Evolutionary conservation across 192 early-diverging fungal genomes (phyloP).

Genomic region (Podila minutissima): DNA sequence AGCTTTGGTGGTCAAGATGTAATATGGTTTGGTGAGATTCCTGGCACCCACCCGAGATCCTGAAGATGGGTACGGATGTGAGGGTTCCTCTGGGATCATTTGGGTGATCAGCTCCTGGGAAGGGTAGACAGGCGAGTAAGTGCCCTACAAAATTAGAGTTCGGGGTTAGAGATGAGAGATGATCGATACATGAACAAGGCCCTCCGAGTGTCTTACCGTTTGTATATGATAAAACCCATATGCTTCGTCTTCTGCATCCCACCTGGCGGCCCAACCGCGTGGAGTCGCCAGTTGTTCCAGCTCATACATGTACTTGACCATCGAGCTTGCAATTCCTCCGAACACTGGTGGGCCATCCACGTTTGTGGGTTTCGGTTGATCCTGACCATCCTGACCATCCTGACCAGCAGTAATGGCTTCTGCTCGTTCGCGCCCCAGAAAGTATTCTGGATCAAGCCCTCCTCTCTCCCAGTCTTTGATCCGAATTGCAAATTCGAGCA

Average conservation of each 20-base stretch:
- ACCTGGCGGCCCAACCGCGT: slow-evolving; percentile 19
- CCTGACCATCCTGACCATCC: neutral
- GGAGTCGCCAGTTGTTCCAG: slow-evolving; percentile 26
- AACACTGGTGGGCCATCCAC: neutral
- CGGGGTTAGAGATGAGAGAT: no score
- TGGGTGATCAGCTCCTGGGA: slow-evolving; percentile 19
- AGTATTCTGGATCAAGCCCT: slow-evolving; percentile 24
- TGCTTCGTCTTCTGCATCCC: slow-evolving; percentile 42
- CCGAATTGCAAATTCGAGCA: slow-evolving; percentile 31
- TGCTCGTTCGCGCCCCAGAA: slow-evolving; percentile 21
- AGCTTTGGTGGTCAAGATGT: no score
- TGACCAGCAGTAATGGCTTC: neutral
- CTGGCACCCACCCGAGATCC: no score
- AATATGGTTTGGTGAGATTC: no score
- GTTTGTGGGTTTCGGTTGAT: neutral
- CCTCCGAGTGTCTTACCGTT: slow-evolving; percentile 11
- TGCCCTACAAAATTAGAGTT: slow-evolving; percentile 9
- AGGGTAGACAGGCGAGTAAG: slow-evolving; percentile 33
- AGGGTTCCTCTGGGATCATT: slow-evolving; percentile 13
- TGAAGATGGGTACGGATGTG: neutral
- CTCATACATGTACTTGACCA: slow-evolving; percentile 29
- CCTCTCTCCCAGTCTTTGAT: slow-evolving; percentile 34
- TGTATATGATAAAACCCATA: slow-evolving; percentile 38
- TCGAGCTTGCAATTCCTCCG: slow-evolving; percentile 31
- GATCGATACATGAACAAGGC: neutral